Evolutionary conservation across 192 early-diverging fungal species (phyloP), one percentile per base, ranked within the genome.

Genomic region (Backusella australiensis): DNA sequence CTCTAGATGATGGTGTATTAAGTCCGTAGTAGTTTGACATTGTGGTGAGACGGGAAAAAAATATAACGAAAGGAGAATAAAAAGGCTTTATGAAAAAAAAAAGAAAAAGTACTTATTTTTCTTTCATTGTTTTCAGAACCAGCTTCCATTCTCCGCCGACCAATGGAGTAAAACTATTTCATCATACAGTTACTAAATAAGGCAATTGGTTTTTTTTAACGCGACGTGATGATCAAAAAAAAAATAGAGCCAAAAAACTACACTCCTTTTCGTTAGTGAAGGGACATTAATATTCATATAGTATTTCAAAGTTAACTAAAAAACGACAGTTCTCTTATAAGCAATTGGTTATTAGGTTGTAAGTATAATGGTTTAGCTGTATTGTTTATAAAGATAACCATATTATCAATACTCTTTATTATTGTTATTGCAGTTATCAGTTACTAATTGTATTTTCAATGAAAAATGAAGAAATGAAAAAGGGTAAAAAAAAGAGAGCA

Each of bases 1-100:
- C 15, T 63, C 23, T 63, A 29, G 56, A 29, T 63, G 23, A 29
- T 29, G 56, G 56, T 4, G 56, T 63, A 29, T 63, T 63, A 29
- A 63, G 56, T 63, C 56, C 21, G 56, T 63, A 59, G 53, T 23
- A 63, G 26, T 63, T 63, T 63, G 56, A 63, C 56, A 63, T 63
- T 63, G n/a, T 63, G 56, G 56, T 63, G 56, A 63, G 56, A 63
- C 56, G 56, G 56, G 56, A 59, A 59, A 59, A 59, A 59, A 59
- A 59, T 23, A 21, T 9, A 59, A 26, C 23, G 53, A 59, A 59
- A 59, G 53, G 53, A 59, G 53, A 59, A 59, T 59, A 59, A 59
- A 56, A 59, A 59, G 53, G 53, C 8, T 59, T 59, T 59, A 23
- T 59, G 4, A 7, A 49, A 6, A 17, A 46, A 49, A 49, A 49